A percentile compares a stretch with the other conserved stretches of the same genome.
Conservation (phyloP, 129 eudicot species). For the Smallanthus sonchifolius region DNA sequence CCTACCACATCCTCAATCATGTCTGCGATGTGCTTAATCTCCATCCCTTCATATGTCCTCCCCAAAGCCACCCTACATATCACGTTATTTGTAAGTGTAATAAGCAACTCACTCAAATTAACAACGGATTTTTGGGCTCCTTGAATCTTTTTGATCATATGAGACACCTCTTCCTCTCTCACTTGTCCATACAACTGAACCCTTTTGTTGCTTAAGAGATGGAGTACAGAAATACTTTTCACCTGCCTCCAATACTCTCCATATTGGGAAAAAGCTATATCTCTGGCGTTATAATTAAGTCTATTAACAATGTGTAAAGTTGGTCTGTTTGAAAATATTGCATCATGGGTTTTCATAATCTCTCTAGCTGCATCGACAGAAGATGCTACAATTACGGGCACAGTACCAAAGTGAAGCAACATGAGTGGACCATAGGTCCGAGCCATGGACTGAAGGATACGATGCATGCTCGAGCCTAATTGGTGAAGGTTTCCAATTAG, state of each 20-base stretch:
- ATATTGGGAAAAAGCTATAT: conserved; percentile 26
- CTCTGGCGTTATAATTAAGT: conserved; percentile 18
- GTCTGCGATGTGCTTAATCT: conserved; percentile 12
- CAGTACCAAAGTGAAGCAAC: conserved; percentile 34
- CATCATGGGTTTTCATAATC: no score
- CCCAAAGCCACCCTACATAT: conserved; percentile 38
- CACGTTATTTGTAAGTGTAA: conserved; percentile 24
- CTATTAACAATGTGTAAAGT: background rate
- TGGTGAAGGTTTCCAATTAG: conserved; percentile 45
- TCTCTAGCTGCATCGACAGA: no score
- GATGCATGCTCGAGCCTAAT: conserved; percentile 36
- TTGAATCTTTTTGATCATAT: conserved; percentile 16
- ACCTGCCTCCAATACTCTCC: conserved; percentile 45
- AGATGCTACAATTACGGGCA: conserved; percentile 25
- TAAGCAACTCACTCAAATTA: conserved; percentile 32
- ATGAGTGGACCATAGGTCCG: conserved; percentile 34
- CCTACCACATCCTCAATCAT: conserved; percentile 25
- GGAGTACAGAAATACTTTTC: conserved; percentile 25
- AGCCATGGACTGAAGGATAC: conserved; percentile 24
- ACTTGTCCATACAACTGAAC: conserved; percentile 25
- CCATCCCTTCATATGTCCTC: conserved; percentile 15
- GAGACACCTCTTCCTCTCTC: conserved; percentile 30
- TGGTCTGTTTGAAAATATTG: conserved; percentile 29
- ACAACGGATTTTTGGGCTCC: background rate
- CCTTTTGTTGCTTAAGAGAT: conserved; percentile 30